These are phyloP conservation scores for Xylaria sp. DNA, from an alignment of 2,329 filamentous ascomycete species.

Conservation along the genomic window DNA sequence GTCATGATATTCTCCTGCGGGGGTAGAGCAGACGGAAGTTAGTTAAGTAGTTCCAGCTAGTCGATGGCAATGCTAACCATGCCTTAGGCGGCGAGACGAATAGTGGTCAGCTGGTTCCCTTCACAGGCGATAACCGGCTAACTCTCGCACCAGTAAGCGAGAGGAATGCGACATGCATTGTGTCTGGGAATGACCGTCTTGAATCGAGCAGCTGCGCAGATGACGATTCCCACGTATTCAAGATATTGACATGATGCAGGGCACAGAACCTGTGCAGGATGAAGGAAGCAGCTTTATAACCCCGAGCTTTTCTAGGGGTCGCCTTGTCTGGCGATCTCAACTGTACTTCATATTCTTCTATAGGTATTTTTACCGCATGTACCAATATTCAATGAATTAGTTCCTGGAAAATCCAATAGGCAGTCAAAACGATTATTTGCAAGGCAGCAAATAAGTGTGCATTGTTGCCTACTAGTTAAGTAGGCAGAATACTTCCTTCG, in stretches of 20 bases:
- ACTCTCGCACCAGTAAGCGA: conserved; percentile 53
- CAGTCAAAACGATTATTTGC: not conserved
- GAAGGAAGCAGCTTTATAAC: not conserved
- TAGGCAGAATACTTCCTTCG: too few species aligned
- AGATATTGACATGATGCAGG: conserved; percentile 33
- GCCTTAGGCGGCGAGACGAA: conserved; percentile 51
- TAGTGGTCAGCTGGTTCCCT: conserved; percentile 56
- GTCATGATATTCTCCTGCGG: conserved; percentile 59
- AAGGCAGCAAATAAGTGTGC: not conserved
- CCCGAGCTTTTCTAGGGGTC: not conserved
- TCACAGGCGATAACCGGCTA: conserved; percentile 49
- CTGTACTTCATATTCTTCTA: not conserved
- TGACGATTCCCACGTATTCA: conserved; percentile 39
- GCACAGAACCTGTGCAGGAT: not conserved
- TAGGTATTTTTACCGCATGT: not conserved
- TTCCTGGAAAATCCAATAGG: not conserved
- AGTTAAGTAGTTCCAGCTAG: conserved; percentile 27
- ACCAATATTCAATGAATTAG: not conserved
- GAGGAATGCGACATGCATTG: conserved; percentile 50
- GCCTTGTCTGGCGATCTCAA: not conserved
- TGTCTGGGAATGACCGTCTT: conserved; percentile 45
- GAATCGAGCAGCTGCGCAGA: conserved; percentile 41
- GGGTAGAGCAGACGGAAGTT: conserved; percentile 55
- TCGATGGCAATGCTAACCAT: conserved; percentile 19
- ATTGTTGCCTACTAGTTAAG: not conserved